Evolutionary conservation across 371 early-diverging fungal genomes (phyloP).

Genomic region (Lichtheimia corymbifera): DNA sequence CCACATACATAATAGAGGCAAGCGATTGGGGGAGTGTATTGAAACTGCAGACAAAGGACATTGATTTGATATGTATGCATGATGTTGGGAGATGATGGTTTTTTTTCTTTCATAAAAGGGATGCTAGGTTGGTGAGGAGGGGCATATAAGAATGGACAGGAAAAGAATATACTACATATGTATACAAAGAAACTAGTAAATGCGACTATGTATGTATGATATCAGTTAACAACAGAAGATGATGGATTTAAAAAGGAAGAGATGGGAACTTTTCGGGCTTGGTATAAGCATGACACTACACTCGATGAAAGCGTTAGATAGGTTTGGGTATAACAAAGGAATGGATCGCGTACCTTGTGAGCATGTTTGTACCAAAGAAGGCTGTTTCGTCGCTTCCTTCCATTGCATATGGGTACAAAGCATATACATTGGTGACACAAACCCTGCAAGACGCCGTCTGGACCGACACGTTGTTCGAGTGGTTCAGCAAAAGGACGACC

Average conservation of each 20-base stretch:
- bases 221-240: too few relatives aligned
- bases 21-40: too few relatives aligned
- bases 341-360: slow-evolving; percentile 50
- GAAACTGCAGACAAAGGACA: background rate
- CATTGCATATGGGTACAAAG: slow-evolving; percentile 73
- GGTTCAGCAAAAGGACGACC: slow-evolving; percentile 74
- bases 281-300: slow-evolving; percentile 25
- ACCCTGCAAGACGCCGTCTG: slow-evolving; percentile 66
- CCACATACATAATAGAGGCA: too few relatives aligned
- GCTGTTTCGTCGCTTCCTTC: slow-evolving; percentile 65
- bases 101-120: too few relatives aligned
- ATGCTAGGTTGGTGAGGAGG: too few relatives aligned
- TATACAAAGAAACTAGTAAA: too few relatives aligned
- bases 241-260: background rate
- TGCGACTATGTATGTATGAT: too few relatives aligned
- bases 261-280: slow-evolving; percentile 29
- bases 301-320: background rate
- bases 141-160: too few relatives aligned
- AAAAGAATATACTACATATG: too few relatives aligned
- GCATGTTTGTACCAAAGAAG: slow-evolving; percentile 88
- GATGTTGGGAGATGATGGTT: too few relatives aligned
- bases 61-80: background rate
- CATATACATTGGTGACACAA: slow-evolving; percentile 78
- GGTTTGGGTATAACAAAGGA: background rate
- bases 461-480: slow-evolving; percentile 56